Evolutionary conservation across 345 rosid species (phyloP), one percentile per base, ranked within the genome.

Genomic region (Citrus maxima): DNA sequence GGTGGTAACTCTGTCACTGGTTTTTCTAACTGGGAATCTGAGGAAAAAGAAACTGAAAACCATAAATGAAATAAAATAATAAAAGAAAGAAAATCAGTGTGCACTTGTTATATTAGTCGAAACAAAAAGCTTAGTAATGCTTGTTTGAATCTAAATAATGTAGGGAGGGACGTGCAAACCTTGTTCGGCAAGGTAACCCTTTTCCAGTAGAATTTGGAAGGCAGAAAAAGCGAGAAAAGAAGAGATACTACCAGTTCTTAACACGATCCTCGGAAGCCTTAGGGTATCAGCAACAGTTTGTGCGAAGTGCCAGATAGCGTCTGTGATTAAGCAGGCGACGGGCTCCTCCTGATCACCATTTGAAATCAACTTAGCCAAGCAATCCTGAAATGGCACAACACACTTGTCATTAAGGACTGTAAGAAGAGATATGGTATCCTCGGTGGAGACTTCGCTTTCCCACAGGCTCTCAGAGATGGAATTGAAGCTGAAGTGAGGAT

Each of bases 401-500:
- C 89, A 90, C 2, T 35, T 79, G 25, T 71, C 70, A 56, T 87
- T 89, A 30, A 90, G 80, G 9, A n/a, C 28, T n/a, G 14, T 14
- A 9, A 88, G 40, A 49, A 82, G 70, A 34, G 80, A 9, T 0
- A 86, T 3, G 12, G 84, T 5, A 76, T 87, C 82, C 14, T 46
- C 7, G 4, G 75, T 21, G 25, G 77, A 68, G 18, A 25, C 65
- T 65, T 75, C 54, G 28, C n/a, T 24, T 59, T 77, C 81, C 0
- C 63, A 19, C 8, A 88, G 16, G 67, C 78, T 82, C 16, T 82
- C 84, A 13, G 82, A 54, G 69, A 92, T 83, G 4, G 86, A 74
- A 66, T 62, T 68, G 72, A 92, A 90, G 66, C 81, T 73, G 82
- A 92, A 86, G 82, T 80, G 82, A 64, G 92, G 89, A 78, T 84